A percentile compares a stretch with the other conserved stretches of the same genome.
These are phyloP conservation scores for Mucor sp. DNA, from an alignment of 371 early-diverging fungal genomes.

Conservation along the genomic window DNA sequence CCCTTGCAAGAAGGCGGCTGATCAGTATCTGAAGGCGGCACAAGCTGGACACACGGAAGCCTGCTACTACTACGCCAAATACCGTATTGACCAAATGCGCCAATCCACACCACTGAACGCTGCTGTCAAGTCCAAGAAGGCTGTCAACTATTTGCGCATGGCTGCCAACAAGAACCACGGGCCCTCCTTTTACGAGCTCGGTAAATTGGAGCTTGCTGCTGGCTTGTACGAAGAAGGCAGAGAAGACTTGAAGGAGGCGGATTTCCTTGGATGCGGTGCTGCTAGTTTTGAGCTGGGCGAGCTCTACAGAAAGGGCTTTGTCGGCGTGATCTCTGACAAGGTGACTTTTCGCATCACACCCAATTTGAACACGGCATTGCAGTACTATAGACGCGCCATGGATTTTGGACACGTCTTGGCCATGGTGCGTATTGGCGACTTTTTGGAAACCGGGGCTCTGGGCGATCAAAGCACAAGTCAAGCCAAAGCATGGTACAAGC, in stretches of 20 bases:
- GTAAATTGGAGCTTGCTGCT: slow-evolving; percentile 14
- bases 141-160: slow-evolving; percentile 8
- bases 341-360: slow-evolving; percentile 1
- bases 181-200: slow-evolving; percentile 18
- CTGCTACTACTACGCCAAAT: slow-evolving; percentile 25
- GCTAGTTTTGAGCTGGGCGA: slow-evolving; percentile 24
- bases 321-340: slow-evolving; percentile 7
- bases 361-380: not conserved
- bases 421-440: slow-evolving; percentile 12
- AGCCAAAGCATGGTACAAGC: slow-evolving; percentile 12
- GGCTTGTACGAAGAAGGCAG: slow-evolving; percentile 22
- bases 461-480: not conserved
- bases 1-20: slow-evolving; percentile 10
- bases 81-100: slow-evolving; percentile 2
- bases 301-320: slow-evolving; percentile 11
- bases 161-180: slow-evolving; percentile 26
- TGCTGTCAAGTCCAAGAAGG: slow-evolving; percentile 1
- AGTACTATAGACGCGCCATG: slow-evolving; percentile 6
- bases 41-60: slow-evolving; percentile 17
- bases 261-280: slow-evolving; percentile 12
- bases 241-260: slow-evolving; percentile 25
- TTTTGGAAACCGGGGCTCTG: slow-evolving; percentile 15
- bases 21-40: slow-evolving; percentile 15
- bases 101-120: not conserved
- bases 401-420: not conserved